A percentile compares a stretch with the other conserved stretches of the same genome.
Evolutionary conservation across 441 rosid species (phyloP).

Genomic region (Arabidopsis hybrid): DNA sequence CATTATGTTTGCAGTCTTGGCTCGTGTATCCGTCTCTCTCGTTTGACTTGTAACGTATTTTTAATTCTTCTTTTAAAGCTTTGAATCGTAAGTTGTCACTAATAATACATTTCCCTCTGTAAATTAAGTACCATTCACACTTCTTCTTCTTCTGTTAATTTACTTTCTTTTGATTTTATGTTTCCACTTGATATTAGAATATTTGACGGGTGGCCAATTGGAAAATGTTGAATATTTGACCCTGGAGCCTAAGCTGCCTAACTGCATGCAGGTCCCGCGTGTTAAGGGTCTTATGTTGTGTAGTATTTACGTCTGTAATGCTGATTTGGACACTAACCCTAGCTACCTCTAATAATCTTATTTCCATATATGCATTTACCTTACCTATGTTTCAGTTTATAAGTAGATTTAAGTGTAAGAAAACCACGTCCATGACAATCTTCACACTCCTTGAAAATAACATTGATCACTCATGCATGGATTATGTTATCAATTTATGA

Average conservation of each 20-base stretch:
- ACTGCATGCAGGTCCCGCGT: slow-evolving; percentile 32
- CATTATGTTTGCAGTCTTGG: slow-evolving; percentile 4
- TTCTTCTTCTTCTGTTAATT: neutral
- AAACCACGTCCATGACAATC: neutral
- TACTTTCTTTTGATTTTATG: neutral
- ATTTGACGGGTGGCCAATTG: slow-evolving; percentile 23
- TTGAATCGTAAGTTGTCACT: slow-evolving; percentile 11
- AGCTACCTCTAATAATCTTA: neutral
- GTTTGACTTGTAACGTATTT: slow-evolving; percentile 15
- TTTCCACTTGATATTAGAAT: slow-evolving; percentile 20
- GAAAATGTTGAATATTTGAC: slow-evolving; percentile 23
- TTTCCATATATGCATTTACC: neutral
- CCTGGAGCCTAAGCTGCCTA: neutral
- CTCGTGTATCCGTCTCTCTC: slow-evolving; percentile 9
- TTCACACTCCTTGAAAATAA: neutral
- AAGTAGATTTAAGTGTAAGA: neutral
- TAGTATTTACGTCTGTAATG: slow-evolving; percentile 12
- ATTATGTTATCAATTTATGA: neutral
- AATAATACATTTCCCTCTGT: slow-evolving; percentile 15
- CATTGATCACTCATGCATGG: neutral
- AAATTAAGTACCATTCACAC: slow-evolving; percentile 21
- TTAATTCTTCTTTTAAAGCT: neutral
- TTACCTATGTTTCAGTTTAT: neutral
- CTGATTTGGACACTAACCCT: slow-evolving; percentile 1
- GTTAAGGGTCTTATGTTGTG: slow-evolving; percentile 5